phyloP scores from a whole-genome alignment of 2,329 filamentous ascomycete species.

The Rhynchosporium agropyri region DNA sequence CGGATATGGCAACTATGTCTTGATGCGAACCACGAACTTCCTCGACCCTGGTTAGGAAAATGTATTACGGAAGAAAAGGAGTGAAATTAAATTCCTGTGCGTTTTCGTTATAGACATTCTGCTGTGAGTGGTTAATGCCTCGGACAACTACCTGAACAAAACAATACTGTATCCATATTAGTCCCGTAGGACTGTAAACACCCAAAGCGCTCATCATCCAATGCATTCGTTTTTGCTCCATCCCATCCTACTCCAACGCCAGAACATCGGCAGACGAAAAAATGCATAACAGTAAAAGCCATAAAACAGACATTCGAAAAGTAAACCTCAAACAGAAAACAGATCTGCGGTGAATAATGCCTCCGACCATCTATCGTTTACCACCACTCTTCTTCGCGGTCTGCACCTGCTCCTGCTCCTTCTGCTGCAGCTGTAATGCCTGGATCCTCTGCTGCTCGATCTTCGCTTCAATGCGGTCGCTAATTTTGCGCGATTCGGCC shows the following conservation, averaged over 20 bases:
- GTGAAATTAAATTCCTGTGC: background rate
- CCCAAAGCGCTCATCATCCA: conserved; percentile 4
- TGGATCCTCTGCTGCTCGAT: conserved; percentile 35
- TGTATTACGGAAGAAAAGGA: too few relatives aligned
- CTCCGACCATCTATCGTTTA: background rate
- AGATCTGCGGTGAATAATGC: background rate
- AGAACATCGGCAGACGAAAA: background rate
- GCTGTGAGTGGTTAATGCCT: background rate
- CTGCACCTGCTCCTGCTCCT: background rate
- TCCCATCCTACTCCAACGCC: conserved; percentile 1
- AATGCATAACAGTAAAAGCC: background rate
- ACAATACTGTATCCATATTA: conserved; percentile 3
- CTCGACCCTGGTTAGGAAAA: too few relatives aligned
- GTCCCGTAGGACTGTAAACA: background rate
- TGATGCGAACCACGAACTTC: conserved; percentile 16
- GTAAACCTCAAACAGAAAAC: background rate
- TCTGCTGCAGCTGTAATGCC: conserved; percentile 13
- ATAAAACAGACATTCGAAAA: background rate
- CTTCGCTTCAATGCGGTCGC: conserved; percentile 38
- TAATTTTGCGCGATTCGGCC: conserved; percentile 53
- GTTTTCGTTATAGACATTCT: conserved; percentile 12
- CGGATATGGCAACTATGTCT: conserved; percentile 11
- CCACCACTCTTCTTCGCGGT: conserved; percentile 15
- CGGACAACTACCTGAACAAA: background rate
- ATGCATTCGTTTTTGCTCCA: conserved; percentile 11